Base-by-base conservation (phyloP, 306 rosid genomes). In the Vicia villosa region DNA sequence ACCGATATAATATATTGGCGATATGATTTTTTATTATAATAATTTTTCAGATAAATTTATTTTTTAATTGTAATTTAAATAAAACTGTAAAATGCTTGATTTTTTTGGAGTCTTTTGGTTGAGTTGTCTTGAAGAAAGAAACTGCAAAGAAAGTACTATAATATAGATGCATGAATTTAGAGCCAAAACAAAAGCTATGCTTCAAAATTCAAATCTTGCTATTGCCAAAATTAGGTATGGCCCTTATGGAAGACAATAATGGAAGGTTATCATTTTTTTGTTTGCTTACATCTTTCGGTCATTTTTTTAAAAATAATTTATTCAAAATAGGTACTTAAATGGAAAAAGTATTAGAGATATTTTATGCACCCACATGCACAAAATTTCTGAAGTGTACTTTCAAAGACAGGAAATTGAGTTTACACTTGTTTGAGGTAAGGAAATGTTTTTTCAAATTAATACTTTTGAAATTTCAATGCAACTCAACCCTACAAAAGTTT, bases 181-280 rank as follows among this genome's bases (percentile, higher is more conserved):
- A 19, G 5, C 30, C 6, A 20, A 52, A 52, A 21, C 6, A 20
- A 52, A 52, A 21, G 4, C 13, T 10, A 20, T 52, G 1, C 30
- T 21, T 52, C 15, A 21, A 21, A 52, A 10, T 21, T 52, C 34
- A 52, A 11, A 21, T 21, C 7, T 0, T 52, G 34, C 3, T 52
- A 8, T 52, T 52, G 59, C 59, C 34, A 52, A 52, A 52, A 52
- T 21, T 21, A 52, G 59, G 59, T 21, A 52, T 52, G 59, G 32
- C 59, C 58, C 59, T 14, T 52, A 21, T 21, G 59, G n/a, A 50
- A 49, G n/a, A 20, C 15, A 52, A 52, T 52, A 52, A 52, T 52
- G 59, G 59, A 52, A 21, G 6, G 7, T 20, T 52, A 5, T 17
- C 8, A 5, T 46, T n/a, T 15, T 15, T 46, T 46, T 14, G 15